Evolutionary conservation across 2,329 filamentous ascomycete species (phyloP), one percentile per base, ranked within the genome.

Genomic region (Emmonsia crescens): DNA sequence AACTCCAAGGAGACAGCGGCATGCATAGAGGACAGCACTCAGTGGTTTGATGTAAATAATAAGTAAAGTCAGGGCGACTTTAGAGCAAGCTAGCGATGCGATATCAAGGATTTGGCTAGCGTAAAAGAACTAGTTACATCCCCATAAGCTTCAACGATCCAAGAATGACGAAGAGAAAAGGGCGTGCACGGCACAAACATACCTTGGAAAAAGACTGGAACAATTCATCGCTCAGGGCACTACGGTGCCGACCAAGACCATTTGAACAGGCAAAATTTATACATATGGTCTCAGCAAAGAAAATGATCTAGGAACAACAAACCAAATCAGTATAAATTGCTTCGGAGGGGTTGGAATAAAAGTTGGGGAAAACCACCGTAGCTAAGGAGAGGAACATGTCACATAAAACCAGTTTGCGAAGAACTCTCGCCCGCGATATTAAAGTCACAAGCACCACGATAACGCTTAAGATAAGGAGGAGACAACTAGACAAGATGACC

Each of bases 31-130:
- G n/a, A 69, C 57, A n/a, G 38, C 38, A 36, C 60, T 59, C 19
- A 66, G 57, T 5, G 67, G 68, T 24, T 67, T 68, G 60, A 69
- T 69, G 9, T 64, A 63, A 56, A 69, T 68, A 36, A 70, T 56
- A 21, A 70, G 62, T 31, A 66, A 44, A 49, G 66, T 65, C 48
- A 69, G 63, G 2, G 68, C 64, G 29, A 64, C 63, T 64, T 69
- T 69, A 31, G 68, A 61, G 38, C 62, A 61, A 46, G 68, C 66
- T 9, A 67, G 19, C 5, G 63, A 60, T 8, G 62, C 16, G 36
- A 68, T 54, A 8, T 64, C 60, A 4, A 70, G 64, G 46, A 69
- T 66, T 54, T 69, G 67, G 58, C 67, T 62, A 16, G 67, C 61
- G 57, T 67, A 69, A 12, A 66, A 61, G 48, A 58, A 60, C 68